A percentile compares a stretch with the other conserved stretches of the same genome.
phyloP scores from a whole-genome alignment of 345 rosid genomes.

The Pistacia vera region DNA sequence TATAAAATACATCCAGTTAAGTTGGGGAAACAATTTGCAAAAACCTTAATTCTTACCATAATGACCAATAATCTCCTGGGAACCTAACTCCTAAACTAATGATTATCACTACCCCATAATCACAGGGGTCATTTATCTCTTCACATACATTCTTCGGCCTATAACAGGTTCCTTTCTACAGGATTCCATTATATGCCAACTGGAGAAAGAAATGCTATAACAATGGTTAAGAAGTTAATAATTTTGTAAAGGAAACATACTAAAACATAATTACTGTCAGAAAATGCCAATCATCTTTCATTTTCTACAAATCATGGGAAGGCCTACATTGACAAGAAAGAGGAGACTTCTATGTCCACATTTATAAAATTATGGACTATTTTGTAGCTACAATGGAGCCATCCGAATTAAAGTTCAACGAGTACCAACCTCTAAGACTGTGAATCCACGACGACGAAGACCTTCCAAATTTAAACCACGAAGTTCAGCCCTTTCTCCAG shows the following conservation, averaged over 20 bases:
- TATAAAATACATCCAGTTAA: too few relatives aligned
- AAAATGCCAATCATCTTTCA: too few relatives aligned
- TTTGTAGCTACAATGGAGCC: background rate
- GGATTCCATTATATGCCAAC: background rate
- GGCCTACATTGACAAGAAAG: background rate
- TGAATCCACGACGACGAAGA: slow-evolving; percentile 78
- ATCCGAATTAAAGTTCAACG: slow-evolving; percentile 14
- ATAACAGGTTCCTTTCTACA: background rate
- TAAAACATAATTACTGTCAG: too few relatives aligned
- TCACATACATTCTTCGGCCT: background rate
- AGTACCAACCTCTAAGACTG: slow-evolving; percentile 54
- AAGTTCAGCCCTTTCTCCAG: slow-evolving; percentile 90
- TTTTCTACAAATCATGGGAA: too few relatives aligned
- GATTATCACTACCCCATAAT: background rate
- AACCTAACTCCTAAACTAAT: too few relatives aligned
- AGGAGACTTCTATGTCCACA: background rate
- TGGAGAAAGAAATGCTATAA: too few relatives aligned
- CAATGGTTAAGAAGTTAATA: too few relatives aligned
- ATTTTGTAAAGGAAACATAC: too few relatives aligned
- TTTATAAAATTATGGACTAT: background rate
- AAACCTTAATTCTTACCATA: too few relatives aligned
- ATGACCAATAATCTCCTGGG: too few relatives aligned
- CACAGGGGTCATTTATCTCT: background rate
- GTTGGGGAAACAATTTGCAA: too few relatives aligned
- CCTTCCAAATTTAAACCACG: slow-evolving; percentile 92